Evolutionary conservation across 208 protist genomes (phyloP), one percentile per base, ranked within the genome.

Genomic region (Wallacemonas rigidus): DNA sequence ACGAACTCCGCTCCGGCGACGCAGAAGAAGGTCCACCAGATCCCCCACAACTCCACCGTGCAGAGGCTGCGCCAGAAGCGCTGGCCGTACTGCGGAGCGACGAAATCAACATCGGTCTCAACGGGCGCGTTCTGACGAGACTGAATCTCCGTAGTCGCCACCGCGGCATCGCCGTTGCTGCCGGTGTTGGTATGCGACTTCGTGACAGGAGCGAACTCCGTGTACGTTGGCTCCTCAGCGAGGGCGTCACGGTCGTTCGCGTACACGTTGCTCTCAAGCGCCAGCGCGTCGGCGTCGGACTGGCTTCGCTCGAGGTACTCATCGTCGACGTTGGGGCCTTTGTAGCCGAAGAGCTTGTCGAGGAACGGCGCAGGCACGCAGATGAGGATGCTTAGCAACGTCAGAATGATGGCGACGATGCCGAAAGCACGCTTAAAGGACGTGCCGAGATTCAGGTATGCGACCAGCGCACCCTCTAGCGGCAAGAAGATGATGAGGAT

Each of bases 31-130:
- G 77, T 80, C 78, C 79, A 87, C 57, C 81, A 77, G 68, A 88
- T 69, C 43, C 67, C 69, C 87, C 87, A 92, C n/a, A 89, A 38
- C 44, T 82, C 64, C 5, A 78, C 47, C 12, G 74, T 83, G 36
- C 45, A 56, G 12, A 84, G 55, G 70, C 81, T 89, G 15, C 78
- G 72, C 36, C 83, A 17, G 72, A 92, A 92, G 41, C 38, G 70
- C 54, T 72, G 74, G 62, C 80, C 82, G 63, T 89, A 92, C 68
- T 87, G 82, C 17, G 87, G 87, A 1, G 84, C 82, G 56, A 89
- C 74, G 72, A 84, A 90, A 72, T 90, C 86, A 2, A 87, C 64
- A 53, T 85, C 76, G n/a, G 72, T 78, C 55, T 78, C 72, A 9
- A 74, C 50, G 36, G 41, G 51, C 12, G 15, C 61, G 3, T 3